These are phyloP conservation scores for Bromus sterilis DNA, from an alignment of 176 grass and related monocot species.

Conservation along the genomic window DNA sequence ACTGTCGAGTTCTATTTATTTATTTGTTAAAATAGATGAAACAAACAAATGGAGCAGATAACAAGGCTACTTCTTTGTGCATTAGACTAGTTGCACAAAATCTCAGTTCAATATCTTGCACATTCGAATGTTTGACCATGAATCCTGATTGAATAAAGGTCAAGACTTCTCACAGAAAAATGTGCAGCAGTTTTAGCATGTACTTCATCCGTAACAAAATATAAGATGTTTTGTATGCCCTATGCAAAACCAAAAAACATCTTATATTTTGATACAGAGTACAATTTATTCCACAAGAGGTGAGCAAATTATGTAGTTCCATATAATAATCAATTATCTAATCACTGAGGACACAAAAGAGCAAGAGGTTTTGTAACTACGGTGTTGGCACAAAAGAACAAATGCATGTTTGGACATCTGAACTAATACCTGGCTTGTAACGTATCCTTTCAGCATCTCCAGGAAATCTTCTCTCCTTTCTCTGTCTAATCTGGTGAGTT, in stretches of 20 bases:
- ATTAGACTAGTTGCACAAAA: no score
- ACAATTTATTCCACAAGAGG: background rate
- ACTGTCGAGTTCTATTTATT: background rate
- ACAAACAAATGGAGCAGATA: no score
- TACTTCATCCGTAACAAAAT: no score
- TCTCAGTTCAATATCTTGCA: no score
- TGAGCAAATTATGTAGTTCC: background rate
- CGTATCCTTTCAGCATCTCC: constrained; percentile 84
- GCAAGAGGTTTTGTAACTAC: background rate
- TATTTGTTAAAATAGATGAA: background rate
- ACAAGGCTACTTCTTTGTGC: no score
- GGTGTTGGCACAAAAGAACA: background rate
- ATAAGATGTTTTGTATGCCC: no score
- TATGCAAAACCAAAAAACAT: no score
- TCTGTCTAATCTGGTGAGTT: constrained; percentile 69
- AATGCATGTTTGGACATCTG: background rate
- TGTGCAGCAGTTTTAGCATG: background rate
- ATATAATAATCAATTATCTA: background rate
- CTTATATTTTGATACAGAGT: no score
- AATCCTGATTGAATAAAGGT: background rate
- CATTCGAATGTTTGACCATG: background rate
- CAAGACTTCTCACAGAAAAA: background rate
- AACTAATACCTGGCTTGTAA: constrained; percentile 78
- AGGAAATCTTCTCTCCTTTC: constrained; percentile 81
- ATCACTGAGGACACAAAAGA: background rate